A percentile compares a stretch with the other conserved stretches of the same genome.
Evolutionary conservation across 2,329 filamentous ascomycete species (phyloP).

Genomic region (Phialophora macrospora): DNA sequence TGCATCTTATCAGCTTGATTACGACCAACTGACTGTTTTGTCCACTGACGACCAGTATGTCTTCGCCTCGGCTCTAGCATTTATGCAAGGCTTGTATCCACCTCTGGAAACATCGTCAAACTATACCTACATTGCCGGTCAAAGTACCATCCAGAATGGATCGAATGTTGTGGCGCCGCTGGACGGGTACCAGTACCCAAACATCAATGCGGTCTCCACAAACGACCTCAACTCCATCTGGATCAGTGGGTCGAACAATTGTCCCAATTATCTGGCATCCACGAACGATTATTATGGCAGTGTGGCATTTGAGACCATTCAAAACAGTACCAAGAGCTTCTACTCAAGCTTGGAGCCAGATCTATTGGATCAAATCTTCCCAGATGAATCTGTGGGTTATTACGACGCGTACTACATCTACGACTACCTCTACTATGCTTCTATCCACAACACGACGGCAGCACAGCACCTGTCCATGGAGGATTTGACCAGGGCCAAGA

Average conservation of each 20-base stretch:
- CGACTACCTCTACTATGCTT: conserved; percentile 62
- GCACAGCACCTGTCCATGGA: conserved; percentile 41
- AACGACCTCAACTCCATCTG: conserved; percentile 58
- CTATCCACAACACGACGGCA: conserved; percentile 56
- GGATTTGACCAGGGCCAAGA: conserved; percentile 40
- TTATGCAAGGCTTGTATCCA: conserved; percentile 67
- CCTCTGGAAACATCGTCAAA: conserved; percentile 49
- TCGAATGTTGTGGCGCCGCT: conserved; percentile 55
- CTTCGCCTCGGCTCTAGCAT: conserved; percentile 62
- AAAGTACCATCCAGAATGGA: conserved; percentile 57
- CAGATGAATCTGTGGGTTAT: conserved; percentile 52
- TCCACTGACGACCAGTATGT: conserved; percentile 56
- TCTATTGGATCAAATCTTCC: conserved; percentile 52
- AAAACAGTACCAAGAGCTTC: conserved; percentile 47
- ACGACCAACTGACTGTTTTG: conserved; percentile 55
- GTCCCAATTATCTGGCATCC: conserved; percentile 47
- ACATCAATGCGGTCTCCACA: conserved; percentile 51
- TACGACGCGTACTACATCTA: conserved; percentile 59
- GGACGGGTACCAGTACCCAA: conserved; percentile 63
- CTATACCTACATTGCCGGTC: conserved; percentile 43
- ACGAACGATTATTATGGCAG: conserved; percentile 50
- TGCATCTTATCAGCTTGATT: conserved; percentile 51
- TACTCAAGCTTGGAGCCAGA: conserved; percentile 54
- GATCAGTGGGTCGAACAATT: conserved; percentile 56
- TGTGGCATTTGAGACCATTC: conserved; percentile 48